Evolutionary conservation across 352 stramenopile genomes (phyloP).

Genomic region (Pythium sukuiense): DNA sequence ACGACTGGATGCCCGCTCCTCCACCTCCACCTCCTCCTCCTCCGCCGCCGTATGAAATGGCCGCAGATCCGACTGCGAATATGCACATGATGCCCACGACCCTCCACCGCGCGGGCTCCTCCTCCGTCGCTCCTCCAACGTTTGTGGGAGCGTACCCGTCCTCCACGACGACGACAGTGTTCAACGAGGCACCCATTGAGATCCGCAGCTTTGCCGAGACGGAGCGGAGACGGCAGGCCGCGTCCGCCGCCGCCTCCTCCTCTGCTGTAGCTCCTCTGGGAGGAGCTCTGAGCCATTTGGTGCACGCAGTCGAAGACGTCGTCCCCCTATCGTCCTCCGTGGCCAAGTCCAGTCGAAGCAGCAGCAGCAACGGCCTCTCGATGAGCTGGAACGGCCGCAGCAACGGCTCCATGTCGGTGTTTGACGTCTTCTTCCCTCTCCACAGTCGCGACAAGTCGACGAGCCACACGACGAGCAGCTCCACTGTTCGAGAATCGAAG

Average conservation of each 20-base stretch:
- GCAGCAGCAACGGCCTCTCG: slow-evolving; percentile 11
- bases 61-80: not conserved
- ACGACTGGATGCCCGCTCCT: slow-evolving; percentile 21
- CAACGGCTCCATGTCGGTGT: slow-evolving; percentile 41
- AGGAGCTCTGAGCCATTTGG: slow-evolving; percentile 7
- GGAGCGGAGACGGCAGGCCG: slow-evolving; percentile 28
- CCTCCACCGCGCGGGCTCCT: slow-evolving; percentile 12
- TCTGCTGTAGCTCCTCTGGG: slow-evolving; percentile 1
- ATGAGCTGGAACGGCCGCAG: slow-evolving; percentile 21
- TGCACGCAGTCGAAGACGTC: slow-evolving; percentile 10
- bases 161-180: slow-evolving; percentile 29
- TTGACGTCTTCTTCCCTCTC: slow-evolving; percentile 61
- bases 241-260: not conserved
- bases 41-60: not conserved
- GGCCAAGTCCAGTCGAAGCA: slow-evolving; percentile 15
- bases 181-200: slow-evolving; percentile 49
- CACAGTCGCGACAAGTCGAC: slow-evolving; percentile 10
- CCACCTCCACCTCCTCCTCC: slow-evolving; percentile 18
- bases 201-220: slow-evolving; percentile 69
- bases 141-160: slow-evolving; percentile 18
- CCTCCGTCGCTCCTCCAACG: not conserved
- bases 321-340: slow-evolving; percentile 3
- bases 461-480: not conserved
- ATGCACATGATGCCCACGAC: slow-evolving; percentile 27
- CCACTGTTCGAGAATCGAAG: slow-evolving; percentile 23